Evolutionary conservation across 2,329 filamentous ascomycete genomes (phyloP), one percentile per base, ranked within the genome.

Genomic region (Colletotrichum sublineola): DNA sequence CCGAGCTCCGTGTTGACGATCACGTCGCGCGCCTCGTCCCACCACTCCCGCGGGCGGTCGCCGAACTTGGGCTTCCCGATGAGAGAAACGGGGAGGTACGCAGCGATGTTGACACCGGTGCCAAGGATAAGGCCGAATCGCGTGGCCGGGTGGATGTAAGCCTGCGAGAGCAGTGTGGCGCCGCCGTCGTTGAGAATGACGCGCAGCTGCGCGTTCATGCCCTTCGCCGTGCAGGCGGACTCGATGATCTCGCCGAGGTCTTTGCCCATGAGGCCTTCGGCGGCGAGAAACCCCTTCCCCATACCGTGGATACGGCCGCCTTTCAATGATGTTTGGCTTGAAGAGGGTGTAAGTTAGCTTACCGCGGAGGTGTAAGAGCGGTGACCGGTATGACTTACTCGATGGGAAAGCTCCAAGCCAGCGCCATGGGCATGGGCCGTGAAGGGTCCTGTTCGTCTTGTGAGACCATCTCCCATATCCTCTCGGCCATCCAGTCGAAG

Each of bases 401-500:
- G 56, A 93, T 89, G 36, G 91, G 91, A 76, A 93, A 93, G 71
- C 90, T 92, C 90, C 91, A 93, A 7, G 91, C 89, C 73, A 92
- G 79, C 1, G 90, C 90, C 81, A 92, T 84, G 11, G 86, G 86
- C 63, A 92, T 81, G 38, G 87, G 84, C 2, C 82, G 79, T 33
- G 83, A 81, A 6, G 80, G 77, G 55, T 75, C 78, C 69, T 82
- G 79, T 31, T 78, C 80, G 3, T 80, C 78, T 56, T 82, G 81
- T 8, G 82, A 80, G 14, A 92, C 81, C 1, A 89, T 90, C 61
- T 91, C 87, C 63, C 83, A 79, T 75, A 92, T 90, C 74, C 85
- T 86, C 53, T 84, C 82, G 0, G 90, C 90, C 86, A 93, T 91
- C 91, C 91, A 93, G 78, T 90, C 86, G 75, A 93, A 93, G 77